These are phyloP conservation scores for Physocladia obscura DNA, from an alignment of 192 early-diverging fungal species.

Conservation along the genomic window DNA sequence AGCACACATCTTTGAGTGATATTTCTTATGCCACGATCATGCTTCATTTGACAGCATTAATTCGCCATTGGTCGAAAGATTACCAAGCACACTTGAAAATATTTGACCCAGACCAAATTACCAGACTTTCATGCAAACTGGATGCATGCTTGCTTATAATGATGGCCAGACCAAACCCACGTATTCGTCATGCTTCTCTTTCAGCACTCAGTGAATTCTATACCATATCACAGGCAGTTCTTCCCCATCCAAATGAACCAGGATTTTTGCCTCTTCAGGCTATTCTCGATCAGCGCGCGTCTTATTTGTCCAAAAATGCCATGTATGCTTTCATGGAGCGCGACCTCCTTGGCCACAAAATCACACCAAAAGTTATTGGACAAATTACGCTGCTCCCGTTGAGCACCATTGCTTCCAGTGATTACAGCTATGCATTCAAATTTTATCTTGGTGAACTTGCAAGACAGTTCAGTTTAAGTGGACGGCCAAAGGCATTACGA, in stretches of 20 bases:
- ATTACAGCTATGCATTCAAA: conserved; percentile 39
- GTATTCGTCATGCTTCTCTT: conserved; percentile 42
- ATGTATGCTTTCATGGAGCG: conserved; percentile 49
- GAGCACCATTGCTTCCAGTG: conserved; percentile 36
- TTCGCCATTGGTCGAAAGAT: conserved; percentile 42
- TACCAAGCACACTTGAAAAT: neutral
- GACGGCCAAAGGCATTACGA: conserved; percentile 43
- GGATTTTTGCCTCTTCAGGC: conserved; percentile 42
- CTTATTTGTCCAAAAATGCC: conserved; percentile 36
- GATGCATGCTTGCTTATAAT: conserved; percentile 46
- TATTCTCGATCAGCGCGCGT: conserved; percentile 35
- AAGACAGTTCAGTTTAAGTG: conserved; percentile 37
- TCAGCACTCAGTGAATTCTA: conserved; percentile 46
- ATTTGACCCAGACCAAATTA: conserved; percentile 36
- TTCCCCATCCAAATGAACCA: conserved; percentile 27
- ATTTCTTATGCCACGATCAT: conserved; percentile 47
- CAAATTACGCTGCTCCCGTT: conserved; percentile 36
- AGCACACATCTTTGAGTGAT: conserved; percentile 44
- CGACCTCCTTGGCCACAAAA: conserved; percentile 36
- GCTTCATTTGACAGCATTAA: conserved; percentile 30
- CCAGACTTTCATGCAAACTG: conserved; percentile 50
- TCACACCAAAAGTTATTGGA: conserved; percentile 34
- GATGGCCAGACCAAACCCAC: conserved; percentile 42
- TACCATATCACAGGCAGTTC: conserved; percentile 32
- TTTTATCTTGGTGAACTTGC: conserved; percentile 51